phyloP scores from a whole-genome alignment of 805 yeast genomes.

The Schwanniomyces yamadae region DNA sequence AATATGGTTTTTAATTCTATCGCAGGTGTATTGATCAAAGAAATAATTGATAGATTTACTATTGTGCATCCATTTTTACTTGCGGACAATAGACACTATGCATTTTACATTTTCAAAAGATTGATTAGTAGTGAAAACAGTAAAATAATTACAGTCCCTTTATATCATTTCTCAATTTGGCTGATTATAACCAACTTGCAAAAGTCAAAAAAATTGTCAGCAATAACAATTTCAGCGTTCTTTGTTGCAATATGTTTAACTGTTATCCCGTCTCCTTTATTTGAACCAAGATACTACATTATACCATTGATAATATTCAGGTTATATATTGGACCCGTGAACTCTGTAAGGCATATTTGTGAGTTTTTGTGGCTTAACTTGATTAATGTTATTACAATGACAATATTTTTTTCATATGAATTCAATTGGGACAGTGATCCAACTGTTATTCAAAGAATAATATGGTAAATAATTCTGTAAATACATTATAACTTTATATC shows the following conservation, averaged over 20 bases:
- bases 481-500: too few species aligned
- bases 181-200: conserved; percentile 18
- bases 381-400: conserved; percentile 53
- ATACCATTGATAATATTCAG: conserved; percentile 79
- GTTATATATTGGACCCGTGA: conserved; percentile 33
- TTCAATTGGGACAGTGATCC: conserved; percentile 69
- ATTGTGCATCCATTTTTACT: conserved; percentile 84
- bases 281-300: conserved; percentile 92
- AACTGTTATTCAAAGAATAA: conserved; percentile 66
- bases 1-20: conserved; percentile 16
- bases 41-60: conserved; percentile 59
- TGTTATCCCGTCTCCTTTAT: conserved; percentile 83
- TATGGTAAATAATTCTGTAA: conserved; percentile 74
- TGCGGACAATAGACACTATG: conserved; percentile 92
- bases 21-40: conserved; percentile 32
- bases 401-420: conserved; percentile 58
- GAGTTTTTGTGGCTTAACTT: conserved; percentile 65
- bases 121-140: conserved; percentile 52
- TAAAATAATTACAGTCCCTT: conserved; percentile 54
- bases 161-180: conserved; percentile 64
- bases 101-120: conserved; percentile 79
- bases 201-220: conserved; percentile 15
- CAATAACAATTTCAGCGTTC: conserved; percentile 49
- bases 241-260: conserved; percentile 55
- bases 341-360: conserved; percentile 32